A percentile compares a stretch with the other conserved stretches of the same genome.
phyloP scores from a whole-genome alignment of 306 rosid genomes.

The Arachis hypogaea region DNA sequence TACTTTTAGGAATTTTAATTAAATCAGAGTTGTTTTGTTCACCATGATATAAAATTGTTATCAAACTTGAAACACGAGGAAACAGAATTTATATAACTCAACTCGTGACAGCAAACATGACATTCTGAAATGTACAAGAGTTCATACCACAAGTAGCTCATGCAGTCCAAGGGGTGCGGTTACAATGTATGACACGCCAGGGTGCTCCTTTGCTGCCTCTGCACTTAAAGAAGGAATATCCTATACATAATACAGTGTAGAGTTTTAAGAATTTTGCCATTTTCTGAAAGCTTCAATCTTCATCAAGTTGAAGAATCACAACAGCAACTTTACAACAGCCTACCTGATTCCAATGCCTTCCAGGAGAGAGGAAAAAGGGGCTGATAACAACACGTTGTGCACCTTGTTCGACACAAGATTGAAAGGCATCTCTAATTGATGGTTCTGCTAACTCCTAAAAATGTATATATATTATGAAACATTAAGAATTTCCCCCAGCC shows the following conservation, averaged over 20 bases:
- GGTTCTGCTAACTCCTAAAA: slow-evolving; percentile 89
- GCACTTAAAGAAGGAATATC: slow-evolving; percentile 90
- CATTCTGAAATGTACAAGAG: slow-evolving; percentile 16
- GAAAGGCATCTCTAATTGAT: slow-evolving; percentile 71
- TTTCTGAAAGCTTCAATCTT: slow-evolving; percentile 8
- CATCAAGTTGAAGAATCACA: not conserved
- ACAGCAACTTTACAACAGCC: not conserved
- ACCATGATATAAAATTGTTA: not conserved
- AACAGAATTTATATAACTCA: slow-evolving; percentile 4
- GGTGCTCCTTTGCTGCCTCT: slow-evolving; percentile 86
- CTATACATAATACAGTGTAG: slow-evolving; percentile 45
- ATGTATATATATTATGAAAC: slow-evolving; percentile 14
- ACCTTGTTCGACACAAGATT: slow-evolving; percentile 67
- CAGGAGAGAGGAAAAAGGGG: slow-evolving; percentile 92
- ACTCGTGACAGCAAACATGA: not conserved
- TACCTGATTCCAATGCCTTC: slow-evolving; percentile 92
- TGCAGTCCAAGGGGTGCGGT: slow-evolving; percentile 96
- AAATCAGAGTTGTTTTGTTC: not conserved
- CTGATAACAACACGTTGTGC: slow-evolving; percentile 68
- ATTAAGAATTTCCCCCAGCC: not conserved
- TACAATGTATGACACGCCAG: slow-evolving; percentile 65
- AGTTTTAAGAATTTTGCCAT: slow-evolving; percentile 11
- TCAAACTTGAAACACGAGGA: slow-evolving; percentile 21
- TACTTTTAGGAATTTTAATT: slow-evolving; percentile 2
- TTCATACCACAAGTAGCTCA: slow-evolving; percentile 76